These are phyloP conservation scores for Carex littledalei DNA, from an alignment of 176 grass and related monocot genomes.

Conservation along the genomic window DNA sequence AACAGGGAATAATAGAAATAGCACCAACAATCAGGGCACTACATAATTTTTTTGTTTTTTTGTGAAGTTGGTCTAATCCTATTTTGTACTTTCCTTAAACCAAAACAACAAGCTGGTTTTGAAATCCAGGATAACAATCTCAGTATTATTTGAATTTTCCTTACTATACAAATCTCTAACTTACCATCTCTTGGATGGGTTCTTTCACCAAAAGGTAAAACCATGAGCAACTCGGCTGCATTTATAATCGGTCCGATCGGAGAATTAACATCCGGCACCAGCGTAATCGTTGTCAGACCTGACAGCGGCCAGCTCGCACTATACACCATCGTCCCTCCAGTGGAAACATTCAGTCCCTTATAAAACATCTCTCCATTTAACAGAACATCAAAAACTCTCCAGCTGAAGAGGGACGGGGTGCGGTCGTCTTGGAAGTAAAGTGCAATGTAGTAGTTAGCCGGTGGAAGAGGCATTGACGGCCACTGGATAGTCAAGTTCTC, in stretches of 20 bases:
- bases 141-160: not conserved
- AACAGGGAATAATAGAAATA: not conserved
- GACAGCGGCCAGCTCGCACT: conserved; percentile 50
- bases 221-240: conserved; percentile 66
- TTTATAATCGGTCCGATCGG: conserved; percentile 86
- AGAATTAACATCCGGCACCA: conserved; percentile 45
- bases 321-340: conserved; percentile 50
- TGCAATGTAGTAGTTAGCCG: conserved; percentile 68
- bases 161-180: not conserved
- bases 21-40: too few species aligned
- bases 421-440: conserved; percentile 94
- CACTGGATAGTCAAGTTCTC: conserved; percentile 52
- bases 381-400: conserved; percentile 67
- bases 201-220: conserved; percentile 64
- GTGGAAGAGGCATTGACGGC: conserved; percentile 51
- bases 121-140: not conserved
- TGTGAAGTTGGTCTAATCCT: too few species aligned
- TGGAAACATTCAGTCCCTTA: conserved; percentile 65
- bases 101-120: too few species aligned
- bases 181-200: conserved; percentile 89
- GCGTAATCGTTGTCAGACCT: conserved; percentile 50
- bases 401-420: conserved; percentile 42
- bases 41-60: too few species aligned
- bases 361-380: conserved; percentile 66
- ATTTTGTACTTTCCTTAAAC: too few species aligned